These are phyloP conservation scores for Adansonia grandidieri DNA, from an alignment of 441 rosid genomes.

Conservation along the genomic window DNA sequence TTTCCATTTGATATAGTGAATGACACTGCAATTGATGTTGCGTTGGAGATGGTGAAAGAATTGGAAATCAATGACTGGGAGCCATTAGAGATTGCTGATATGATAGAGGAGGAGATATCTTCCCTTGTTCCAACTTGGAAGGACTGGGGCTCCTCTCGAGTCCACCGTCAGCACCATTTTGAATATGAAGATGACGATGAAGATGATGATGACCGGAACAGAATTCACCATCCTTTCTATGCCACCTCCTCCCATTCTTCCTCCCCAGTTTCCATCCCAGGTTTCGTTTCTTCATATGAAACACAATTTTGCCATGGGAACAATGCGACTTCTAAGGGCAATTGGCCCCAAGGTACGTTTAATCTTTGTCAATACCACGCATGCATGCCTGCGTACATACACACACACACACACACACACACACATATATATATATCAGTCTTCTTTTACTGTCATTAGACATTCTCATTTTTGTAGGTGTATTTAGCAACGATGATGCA, in stretches of 20 bases:
- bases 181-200: slow-evolving; percentile 46
- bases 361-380: neutral
- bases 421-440: neutral
- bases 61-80: slow-evolving; percentile 79
- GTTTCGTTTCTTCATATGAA: slow-evolving; percentile 32
- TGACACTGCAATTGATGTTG: slow-evolving; percentile 81
- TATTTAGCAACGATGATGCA: slow-evolving; percentile 41
- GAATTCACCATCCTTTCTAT: slow-evolving; percentile 43
- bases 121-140: slow-evolving; percentile 72
- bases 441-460: neutral
- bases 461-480: slow-evolving; percentile 38
- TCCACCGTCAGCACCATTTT: slow-evolving; percentile 44
- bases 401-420: too few relatives aligned
- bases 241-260: slow-evolving; percentile 53
- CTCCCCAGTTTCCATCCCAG: slow-evolving; percentile 50
- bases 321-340: slow-evolving; percentile 10
- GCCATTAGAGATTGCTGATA: slow-evolving; percentile 70
- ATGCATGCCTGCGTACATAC: too few relatives aligned
- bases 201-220: slow-evolving; percentile 26
- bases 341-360: slow-evolving; percentile 45
- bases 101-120: slow-evolving; percentile 79
- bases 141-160: slow-evolving; percentile 30
- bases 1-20: slow-evolving; percentile 72
- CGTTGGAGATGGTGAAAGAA: slow-evolving; percentile 89
- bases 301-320: slow-evolving; percentile 24